phyloP scores from a whole-genome alignment of 2,329 filamentous ascomycete species.

The Fusarium decemcellulare region DNA sequence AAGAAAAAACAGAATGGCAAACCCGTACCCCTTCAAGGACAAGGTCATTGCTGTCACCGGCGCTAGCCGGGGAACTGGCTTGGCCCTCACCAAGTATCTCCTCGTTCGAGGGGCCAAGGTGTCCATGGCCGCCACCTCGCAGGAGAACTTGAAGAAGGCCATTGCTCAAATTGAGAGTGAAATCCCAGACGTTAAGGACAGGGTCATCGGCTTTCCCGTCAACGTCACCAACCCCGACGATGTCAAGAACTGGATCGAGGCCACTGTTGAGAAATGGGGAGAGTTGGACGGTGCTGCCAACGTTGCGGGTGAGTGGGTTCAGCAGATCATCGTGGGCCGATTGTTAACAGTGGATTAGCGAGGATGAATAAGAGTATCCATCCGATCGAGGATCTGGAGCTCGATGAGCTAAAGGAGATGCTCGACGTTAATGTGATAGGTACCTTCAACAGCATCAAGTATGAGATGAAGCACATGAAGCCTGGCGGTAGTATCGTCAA shows the following conservation, averaged over 20 bases:
- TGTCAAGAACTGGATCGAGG: conserved; percentile 53
- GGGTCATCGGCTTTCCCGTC: conserved; percentile 44
- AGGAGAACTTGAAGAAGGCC: conserved; percentile 46
- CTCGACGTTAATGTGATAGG: conserved; percentile 45
- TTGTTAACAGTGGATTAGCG: neutral
- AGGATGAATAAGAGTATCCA: conserved; percentile 48
- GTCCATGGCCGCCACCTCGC: conserved; percentile 48
- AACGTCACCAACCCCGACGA: conserved; percentile 51
- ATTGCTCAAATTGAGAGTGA: conserved; percentile 40
- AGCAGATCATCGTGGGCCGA: neutral
- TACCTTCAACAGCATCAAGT: conserved; percentile 46
- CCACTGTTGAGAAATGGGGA: conserved; percentile 51
- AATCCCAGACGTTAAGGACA: conserved; percentile 40
- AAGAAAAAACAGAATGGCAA: conserved; percentile 35
- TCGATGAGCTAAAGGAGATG: conserved; percentile 42
- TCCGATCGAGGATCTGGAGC: conserved; percentile 41
- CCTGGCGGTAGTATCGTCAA: conserved; percentile 63
- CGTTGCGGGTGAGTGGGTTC: conserved; percentile 49
- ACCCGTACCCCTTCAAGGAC: conserved; percentile 42
- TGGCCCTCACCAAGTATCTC: conserved; percentile 65
- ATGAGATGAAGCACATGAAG: conserved; percentile 53
- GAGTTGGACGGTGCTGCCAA: conserved; percentile 54
- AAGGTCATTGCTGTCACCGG: conserved; percentile 77
- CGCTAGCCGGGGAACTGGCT: conserved; percentile 70
- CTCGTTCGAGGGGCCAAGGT: conserved; percentile 56